Base-by-base conservation (phyloP, 2,329 filamentous ascomycete species). In the Fragosphaeria purpurea region DNA sequence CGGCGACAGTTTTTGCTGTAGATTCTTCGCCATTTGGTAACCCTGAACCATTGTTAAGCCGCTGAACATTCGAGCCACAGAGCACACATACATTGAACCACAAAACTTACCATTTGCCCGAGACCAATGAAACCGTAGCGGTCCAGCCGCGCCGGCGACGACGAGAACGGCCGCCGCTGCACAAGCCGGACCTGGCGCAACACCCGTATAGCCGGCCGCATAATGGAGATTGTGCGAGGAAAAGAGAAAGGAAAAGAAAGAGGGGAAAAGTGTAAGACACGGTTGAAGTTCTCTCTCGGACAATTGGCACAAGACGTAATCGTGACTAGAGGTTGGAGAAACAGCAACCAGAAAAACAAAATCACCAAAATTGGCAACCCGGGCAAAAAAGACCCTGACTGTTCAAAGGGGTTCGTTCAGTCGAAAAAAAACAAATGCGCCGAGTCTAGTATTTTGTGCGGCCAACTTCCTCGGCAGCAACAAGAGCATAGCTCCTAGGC, bases 11-110 rank as follows among this genome's bases (percentile, higher is more conserved):
- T 79, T 80, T 35, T 74, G 68, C 62, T 79, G 77, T 4, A 82
- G 71, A 61, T 81, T 82, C 65, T 73, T 76, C 54, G 77, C 78
- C 78, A 82, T 81, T 67, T 79, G 77, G 58, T 75, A 80, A 41
- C 78, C 78, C 77, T 80, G 46, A 6, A 40, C 7, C 22, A 22
- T 22, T 22, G 22, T 22, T 22, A 22, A 22, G 22, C 22, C 22
- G 22, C 22, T 22, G 22, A 22, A 22, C 22, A 22, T 22, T 22
- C 22, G 22, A 22, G 22, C 22, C 22, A 22, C 22, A 22, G 22
- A 22, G 22, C 22, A 22, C 22, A 22, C 22, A 22, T 11, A 22
- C 1, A 37, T 31, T 2, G 35, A 39, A n/a, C 7, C 33, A 39
- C 3, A 12, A 38, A 41, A 59, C 70, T 34, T 65, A 80, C 77